Evolutionary conservation across 306 rosid species (phyloP).

Genomic region (Prunus armeniaca): DNA sequence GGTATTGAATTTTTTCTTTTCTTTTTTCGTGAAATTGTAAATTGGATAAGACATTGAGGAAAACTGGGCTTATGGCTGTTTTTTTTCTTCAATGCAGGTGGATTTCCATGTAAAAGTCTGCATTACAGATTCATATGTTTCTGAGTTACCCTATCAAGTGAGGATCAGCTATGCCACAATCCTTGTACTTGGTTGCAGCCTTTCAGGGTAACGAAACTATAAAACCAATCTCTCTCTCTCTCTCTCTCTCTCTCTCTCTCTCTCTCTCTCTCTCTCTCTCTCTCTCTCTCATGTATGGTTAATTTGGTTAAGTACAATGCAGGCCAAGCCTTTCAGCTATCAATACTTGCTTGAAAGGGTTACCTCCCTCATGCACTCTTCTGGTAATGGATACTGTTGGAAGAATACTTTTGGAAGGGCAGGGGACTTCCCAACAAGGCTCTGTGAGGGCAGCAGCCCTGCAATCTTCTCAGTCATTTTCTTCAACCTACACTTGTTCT

Average conservation of each 20-base stretch:
- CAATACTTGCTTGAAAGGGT: slow-evolving; percentile 31
- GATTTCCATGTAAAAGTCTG: slow-evolving; percentile 49
- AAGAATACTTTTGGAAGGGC: slow-evolving; percentile 27
- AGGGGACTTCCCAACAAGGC: slow-evolving; percentile 50
- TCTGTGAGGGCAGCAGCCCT: slow-evolving; percentile 22
- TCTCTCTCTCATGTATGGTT: background rate
- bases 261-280: slow-evolving; percentile 10
- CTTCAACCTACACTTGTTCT: slow-evolving; percentile 1
- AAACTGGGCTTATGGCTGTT: background rate
- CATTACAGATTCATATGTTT: slow-evolving; percentile 37
- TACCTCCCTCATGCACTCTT: slow-evolving; percentile 50
- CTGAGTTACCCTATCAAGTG: slow-evolving; percentile 38
- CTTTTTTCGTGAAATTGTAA: background rate
- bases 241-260: slow-evolving; percentile 9
- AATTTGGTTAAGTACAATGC: background rate
- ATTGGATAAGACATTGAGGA: background rate
- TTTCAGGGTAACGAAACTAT: slow-evolving; percentile 30
- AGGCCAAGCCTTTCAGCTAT: slow-evolving; percentile 36
- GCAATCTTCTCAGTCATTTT: slow-evolving; percentile 20
- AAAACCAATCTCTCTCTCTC: background rate
- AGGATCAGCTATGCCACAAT: slow-evolving; percentile 35
- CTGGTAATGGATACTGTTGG: slow-evolving; percentile 37
- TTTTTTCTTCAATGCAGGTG: slow-evolving; percentile 25
- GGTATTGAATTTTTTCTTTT: slow-evolving; percentile 7
- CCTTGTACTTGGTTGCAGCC: slow-evolving; percentile 44